Base-by-base conservation (phyloP, 2,329 filamentous ascomycete genomes). In the Intubia oerlemansii region DNA sequence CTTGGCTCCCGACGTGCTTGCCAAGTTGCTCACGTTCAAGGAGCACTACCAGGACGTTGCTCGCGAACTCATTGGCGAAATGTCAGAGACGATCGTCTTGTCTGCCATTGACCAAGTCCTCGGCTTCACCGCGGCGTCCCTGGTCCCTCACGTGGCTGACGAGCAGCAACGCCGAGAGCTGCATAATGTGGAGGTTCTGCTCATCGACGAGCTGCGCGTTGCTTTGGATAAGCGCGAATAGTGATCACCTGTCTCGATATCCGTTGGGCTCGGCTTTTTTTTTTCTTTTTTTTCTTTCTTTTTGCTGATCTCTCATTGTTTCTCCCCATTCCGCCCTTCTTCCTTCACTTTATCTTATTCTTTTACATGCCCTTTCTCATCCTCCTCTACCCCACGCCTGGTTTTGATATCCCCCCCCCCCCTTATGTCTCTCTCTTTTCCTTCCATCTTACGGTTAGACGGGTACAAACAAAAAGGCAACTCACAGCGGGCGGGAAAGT, bases 51-150 rank as follows among this genome's bases (percentile, higher is more conserved):
- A 52, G 31, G 50, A 51, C 28, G 50, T 54, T 2, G 46, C 63
- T 25, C 48, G 48, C 24, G 42, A 38, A 0, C 52, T 49, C 24
- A 42, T 51, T 28, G 55, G 55, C 14, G 47, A 45, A 16, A 50
- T 50, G 33, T 52, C 57, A 10, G 56, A 62, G 37, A 50, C 51
- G 9, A 45, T 63, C 19, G 47, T 59, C 1, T 41, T 63, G 18
- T 62, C 57, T 3, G 57, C 59, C 10, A 57, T 62, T 26, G 54
- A 62, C 35, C 56, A 57, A 14, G 56, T 57, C 3, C 44, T 63
- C 6, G 59, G 57, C 3, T 48, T 63, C 12, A 51, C 55, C 4
- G 49, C 54, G 19, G 47, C 48, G 5, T 60, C 53, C 35, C 42
- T 44, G 20, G 42, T 48, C 35, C n/a, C n/a, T n/a, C n/a, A n/a